These are phyloP conservation scores for Dacryopinax spathularia DNA, from an alignment of 768 basidiomycete species.

Conservation along the genomic window DNA sequence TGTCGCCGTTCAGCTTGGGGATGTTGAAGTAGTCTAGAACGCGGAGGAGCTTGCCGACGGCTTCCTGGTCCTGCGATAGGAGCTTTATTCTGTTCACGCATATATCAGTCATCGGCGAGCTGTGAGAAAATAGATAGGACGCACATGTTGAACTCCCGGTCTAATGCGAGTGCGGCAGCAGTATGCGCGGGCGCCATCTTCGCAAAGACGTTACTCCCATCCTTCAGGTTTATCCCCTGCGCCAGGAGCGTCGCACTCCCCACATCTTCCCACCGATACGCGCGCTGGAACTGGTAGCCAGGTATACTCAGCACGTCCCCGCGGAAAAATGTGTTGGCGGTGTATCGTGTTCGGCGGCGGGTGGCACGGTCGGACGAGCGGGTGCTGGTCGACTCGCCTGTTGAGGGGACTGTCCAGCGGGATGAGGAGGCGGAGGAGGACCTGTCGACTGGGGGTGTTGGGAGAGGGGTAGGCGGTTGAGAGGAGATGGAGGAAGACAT, in stretches of 20 bases:
- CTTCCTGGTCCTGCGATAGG: conserved; percentile 37
- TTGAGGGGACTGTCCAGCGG: not conserved
- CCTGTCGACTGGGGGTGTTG: not conserved
- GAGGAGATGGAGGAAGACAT: not conserved
- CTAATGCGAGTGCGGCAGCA: conserved; percentile 56
- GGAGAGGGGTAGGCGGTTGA: not conserved
- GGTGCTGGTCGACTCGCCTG: not conserved
- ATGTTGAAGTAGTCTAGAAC: conserved; percentile 55
- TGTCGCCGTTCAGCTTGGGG: conserved; percentile 49
- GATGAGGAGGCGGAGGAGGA: not conserved
- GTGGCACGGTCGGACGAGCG: not conserved
- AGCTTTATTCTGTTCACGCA: conserved; percentile 26
- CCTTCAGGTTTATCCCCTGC: conserved; percentile 55
- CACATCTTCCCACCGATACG: conserved; percentile 53
- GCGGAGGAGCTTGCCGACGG: conserved; percentile 36
- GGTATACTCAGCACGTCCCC: not conserved
- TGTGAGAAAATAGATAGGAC: not conserved
- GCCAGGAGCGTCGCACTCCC: conserved; percentile 56
- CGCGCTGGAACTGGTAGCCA: conserved; percentile 26
- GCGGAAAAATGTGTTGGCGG: not conserved
- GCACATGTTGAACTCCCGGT: conserved; percentile 52
- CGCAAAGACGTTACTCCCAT: conserved; percentile 51
- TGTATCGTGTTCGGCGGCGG: not conserved
- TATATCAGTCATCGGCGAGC: not conserved
- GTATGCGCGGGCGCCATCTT: conserved; percentile 62